Evolutionary conservation across 2,329 filamentous ascomycete genomes (phyloP).

Genomic region (Cordyceps pruinosa): DNA sequence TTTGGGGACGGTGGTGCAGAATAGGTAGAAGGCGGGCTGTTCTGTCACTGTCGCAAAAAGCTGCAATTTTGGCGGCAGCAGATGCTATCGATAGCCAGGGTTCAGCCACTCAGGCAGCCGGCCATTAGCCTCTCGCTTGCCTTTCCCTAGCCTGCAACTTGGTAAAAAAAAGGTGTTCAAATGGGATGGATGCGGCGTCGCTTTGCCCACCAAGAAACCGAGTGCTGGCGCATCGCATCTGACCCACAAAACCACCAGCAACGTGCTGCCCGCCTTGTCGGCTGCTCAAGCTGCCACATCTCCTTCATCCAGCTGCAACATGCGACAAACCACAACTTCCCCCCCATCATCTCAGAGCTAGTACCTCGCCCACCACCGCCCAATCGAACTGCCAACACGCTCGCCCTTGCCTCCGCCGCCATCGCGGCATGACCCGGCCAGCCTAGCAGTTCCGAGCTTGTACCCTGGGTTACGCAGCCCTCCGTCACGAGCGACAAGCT

Average conservation of each 20-base stretch:
- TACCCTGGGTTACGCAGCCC: background rate
- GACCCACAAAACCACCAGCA: conserved; percentile 1
- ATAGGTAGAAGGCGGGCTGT: background rate
- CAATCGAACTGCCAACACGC: background rate
- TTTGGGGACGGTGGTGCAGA: background rate
- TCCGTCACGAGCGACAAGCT: background rate
- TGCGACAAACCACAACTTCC: background rate
- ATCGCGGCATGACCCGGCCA: conserved; percentile 1
- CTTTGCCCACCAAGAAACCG: no score
- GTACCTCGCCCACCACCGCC: background rate
- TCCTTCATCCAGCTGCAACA: background rate
- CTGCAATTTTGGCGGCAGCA: background rate
- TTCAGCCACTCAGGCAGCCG: background rate
- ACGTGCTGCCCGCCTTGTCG: background rate
- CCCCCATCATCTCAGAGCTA: background rate
- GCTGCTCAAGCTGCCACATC: conserved; percentile 9
- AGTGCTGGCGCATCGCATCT: background rate
- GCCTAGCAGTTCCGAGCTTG: background rate
- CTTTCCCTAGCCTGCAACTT: background rate
- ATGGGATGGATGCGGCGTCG: background rate
- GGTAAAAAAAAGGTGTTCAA: no score
- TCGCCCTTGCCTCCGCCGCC: background rate
- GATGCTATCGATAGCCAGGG: background rate
- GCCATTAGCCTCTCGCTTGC: no score
- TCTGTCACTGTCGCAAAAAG: conserved; percentile 1